Base-by-base conservation (phyloP, 495 filamentous ascomycete genomes). In the Xanthoparmelia taractica region DNA sequence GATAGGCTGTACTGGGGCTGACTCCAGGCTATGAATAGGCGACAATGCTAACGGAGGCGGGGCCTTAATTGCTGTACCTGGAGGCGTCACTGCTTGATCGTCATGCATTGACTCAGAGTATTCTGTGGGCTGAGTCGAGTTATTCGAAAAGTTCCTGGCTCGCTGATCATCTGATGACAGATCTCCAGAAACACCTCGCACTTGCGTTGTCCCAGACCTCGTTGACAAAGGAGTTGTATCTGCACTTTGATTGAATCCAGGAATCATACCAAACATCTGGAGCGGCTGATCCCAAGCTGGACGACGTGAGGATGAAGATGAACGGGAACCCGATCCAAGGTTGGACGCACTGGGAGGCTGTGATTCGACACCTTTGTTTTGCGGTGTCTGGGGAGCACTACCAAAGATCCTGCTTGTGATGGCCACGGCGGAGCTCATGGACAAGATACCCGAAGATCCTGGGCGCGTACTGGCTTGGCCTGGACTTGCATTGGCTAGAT, bases 1-100 rank as follows among this genome's bases (percentile, higher is more conserved):
- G 55, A 18, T 66, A 64, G 67, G 64, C 25, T 71, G 59, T 36
- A 72, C 66, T 6, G 79, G 79, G 1, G 68, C 62, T 27, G 77
- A 80, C 65, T 79, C 76, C 23, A 78, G 67, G 11, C 75, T 74
- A 54, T 69, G 64, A 50, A 82, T 71, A 17, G 70, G 68, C 38
- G 78, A 78, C 18, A 80, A 48, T 27, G 77, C 70, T 11, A 67
- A 56, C n/a, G 54, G 34, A 20, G 57, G 40, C 31, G 23, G 23
- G 31, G 23, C 17, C 23, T 36, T 41, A 12, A 36, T 23, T 20
- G 37, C 55, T 25, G 55, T 63, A 40, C 61, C 43, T 37, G 66
- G 50, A 29, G 62, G 48, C 23, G 50, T 60, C n/a, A 60, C 27
- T 23, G 18, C 52, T 33, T 41, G 56, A 37, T 55, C 54, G 0